Evolutionary conservation across 2,329 filamentous ascomycete genomes (phyloP).

Genomic region (Microcyclospora tardicrescens): DNA sequence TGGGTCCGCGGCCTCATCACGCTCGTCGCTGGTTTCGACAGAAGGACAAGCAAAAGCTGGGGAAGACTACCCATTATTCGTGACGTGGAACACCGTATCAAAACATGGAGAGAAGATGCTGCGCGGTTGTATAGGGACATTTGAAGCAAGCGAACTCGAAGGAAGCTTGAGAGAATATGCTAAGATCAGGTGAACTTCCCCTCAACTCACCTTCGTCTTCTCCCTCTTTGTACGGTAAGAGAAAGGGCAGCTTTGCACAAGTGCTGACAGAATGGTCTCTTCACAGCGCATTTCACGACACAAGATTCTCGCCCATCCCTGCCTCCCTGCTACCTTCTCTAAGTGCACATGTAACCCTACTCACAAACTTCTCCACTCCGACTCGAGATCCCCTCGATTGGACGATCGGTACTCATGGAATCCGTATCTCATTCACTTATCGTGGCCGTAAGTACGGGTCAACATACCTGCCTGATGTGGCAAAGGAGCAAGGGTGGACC

Average conservation of each 20-base stretch:
- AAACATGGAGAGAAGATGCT: constrained; percentile 51
- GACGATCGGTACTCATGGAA: constrained; percentile 72
- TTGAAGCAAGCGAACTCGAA: constrained; percentile 62
- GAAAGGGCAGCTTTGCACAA: neutral
- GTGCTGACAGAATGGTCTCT: constrained; percentile 1
- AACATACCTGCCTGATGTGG: constrained; percentile 87
- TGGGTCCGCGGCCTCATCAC: constrained; percentile 23
- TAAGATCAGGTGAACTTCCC: constrained; percentile 53
- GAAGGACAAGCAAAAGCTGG: constrained; percentile 9
- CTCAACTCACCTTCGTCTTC: constrained; percentile 1
- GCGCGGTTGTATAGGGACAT: constrained; percentile 93
- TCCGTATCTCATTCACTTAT: constrained; percentile 74
- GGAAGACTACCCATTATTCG: constrained; percentile 55
- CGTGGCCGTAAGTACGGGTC: constrained; percentile 62
- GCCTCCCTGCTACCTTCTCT: constrained; percentile 56
- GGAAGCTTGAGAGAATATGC: constrained; percentile 68
- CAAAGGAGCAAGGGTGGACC: constrained; percentile 84
- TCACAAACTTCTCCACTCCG: constrained; percentile 53
- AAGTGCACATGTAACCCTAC: constrained; percentile 58
- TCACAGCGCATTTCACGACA: constrained; percentile 48
- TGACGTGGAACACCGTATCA: constrained; percentile 79
- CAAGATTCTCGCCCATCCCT: constrained; percentile 47
- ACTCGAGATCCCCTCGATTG: constrained; percentile 62
- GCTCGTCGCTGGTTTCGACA: constrained; percentile 30
- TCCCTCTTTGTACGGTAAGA: neutral